Evolutionary conservation across 805 yeast genomes (phyloP), one percentile per base, ranked within the genome.

Genomic region (Nakazawaea ernobii): DNA sequence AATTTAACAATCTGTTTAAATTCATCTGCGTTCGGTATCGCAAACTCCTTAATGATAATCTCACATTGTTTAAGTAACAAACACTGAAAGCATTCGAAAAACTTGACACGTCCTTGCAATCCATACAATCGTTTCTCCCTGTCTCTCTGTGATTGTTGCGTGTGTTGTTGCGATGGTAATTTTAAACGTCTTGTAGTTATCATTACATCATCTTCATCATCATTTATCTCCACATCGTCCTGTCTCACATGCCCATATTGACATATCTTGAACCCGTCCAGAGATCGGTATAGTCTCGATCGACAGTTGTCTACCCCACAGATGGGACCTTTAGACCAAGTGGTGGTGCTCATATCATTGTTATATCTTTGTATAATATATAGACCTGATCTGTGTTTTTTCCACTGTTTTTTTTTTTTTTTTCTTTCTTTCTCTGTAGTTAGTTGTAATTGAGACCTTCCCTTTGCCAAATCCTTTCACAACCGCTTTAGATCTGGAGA

Each of bases 281-380:
- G 67, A 29, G 78, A 63, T 43, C 84, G 74, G 79, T 88, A 92
- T 43, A 83, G 74, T 35, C 80, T 68, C 1, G 97, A 86, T 4
- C 86, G 79, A 65, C 99, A 92, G 68, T 92, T 92, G 53, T 86
- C 91, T 2, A 82, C 81, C 1, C 97, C 97, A 73, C 99, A 92
- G 5, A 84, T 66, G 4, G 86, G 84, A 1, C 99, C 98, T 54
- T 81, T 70, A 36, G 74, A 70, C 79, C 82, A 84, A 67, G 45
- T 64, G 63, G 7, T 54, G 28, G 7, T 54, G 28, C 46, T 42
- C 49, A 47, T 47, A n/a, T 33, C 45, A 39, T 39, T 20, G 24
- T 20, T 20, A 20, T 20, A 20, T 20, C 24, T 20, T 20, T 20
- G 24, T 20, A 20, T 20, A 20, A 20, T 20, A 20, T 20, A 20